These are phyloP conservation scores for Ascochyta viciae-villosae DNA, from an alignment of 2,329 filamentous ascomycete genomes.

Conservation along the genomic window DNA sequence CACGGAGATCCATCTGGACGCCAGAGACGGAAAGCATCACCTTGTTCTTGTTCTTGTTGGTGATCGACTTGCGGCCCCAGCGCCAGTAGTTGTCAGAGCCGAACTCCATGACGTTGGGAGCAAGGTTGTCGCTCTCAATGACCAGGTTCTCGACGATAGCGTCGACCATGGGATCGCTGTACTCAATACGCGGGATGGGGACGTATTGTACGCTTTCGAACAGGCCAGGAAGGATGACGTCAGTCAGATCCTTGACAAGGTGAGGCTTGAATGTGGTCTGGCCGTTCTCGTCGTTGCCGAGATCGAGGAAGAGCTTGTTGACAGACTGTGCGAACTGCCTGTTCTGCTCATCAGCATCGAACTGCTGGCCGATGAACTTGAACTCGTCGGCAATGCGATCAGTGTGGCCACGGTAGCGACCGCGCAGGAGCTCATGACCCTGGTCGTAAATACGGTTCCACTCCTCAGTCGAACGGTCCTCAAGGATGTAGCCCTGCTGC, in stretches of 20 bases:
- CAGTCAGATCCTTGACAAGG: constrained; percentile 84
- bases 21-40: constrained; percentile 86
- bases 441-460: constrained; percentile 87
- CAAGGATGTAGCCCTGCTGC: constrained; percentile 89
- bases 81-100: constrained; percentile 93
- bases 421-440: constrained; percentile 83
- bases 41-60: constrained; percentile 82
- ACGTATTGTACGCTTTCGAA: constrained; percentile 90
- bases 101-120: constrained; percentile 89
- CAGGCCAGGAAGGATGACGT: constrained; percentile 82
- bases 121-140: constrained; percentile 94
- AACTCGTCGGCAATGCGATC: constrained; percentile 87
- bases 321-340: constrained; percentile 77
- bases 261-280: constrained; percentile 92
- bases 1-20: constrained; percentile 83
- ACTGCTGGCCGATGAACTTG: constrained; percentile 88
- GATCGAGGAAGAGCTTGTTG: constrained; percentile 84
- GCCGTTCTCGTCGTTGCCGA: constrained; percentile 86
- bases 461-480: constrained; percentile 77
- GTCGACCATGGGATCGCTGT: constrained; percentile 82
- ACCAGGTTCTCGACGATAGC: constrained; percentile 93
- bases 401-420: constrained; percentile 86
- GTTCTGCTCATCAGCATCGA: constrained; percentile 88
- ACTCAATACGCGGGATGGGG: constrained; percentile 92
- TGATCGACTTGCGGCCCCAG: constrained; percentile 88